phyloP scores from a whole-genome alignment of 208 protist genomes.

The Wallacemonas sp. region DNA sequence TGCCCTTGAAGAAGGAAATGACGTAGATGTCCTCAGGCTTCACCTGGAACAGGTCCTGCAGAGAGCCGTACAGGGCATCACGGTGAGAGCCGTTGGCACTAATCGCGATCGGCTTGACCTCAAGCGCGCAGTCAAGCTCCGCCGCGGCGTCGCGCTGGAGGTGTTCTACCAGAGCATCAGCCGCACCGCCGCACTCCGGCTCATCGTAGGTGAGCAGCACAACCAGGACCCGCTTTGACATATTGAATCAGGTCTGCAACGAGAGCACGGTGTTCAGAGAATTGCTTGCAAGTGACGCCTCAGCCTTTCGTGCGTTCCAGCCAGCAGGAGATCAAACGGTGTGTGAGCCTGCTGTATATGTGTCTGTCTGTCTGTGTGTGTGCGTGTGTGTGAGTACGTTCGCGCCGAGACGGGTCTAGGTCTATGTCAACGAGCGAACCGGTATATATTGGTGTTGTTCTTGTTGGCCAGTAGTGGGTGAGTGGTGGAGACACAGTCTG shows the following conservation, averaged over 20 bases:
- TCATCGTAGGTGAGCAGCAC: slow-evolving; percentile 90
- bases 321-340: background rate
- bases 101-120: slow-evolving; percentile 68
- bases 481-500: too few species aligned
- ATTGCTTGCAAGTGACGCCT: background rate
- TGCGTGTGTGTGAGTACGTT: background rate
- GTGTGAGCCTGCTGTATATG: background rate
- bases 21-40: slow-evolving; percentile 79
- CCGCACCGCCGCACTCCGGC: slow-evolving; percentile 83
- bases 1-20: slow-evolving; percentile 80
- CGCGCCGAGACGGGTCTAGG: background rate
- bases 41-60: slow-evolving; percentile 77
- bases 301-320: background rate
- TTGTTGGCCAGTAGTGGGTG: too few species aligned
- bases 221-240: slow-evolving; percentile 38
- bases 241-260: background rate
- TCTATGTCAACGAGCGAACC: background rate
- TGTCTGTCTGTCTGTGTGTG: background rate
- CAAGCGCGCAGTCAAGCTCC: slow-evolving; percentile 53
- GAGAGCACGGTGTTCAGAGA: too few species aligned
- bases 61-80: slow-evolving; percentile 65
- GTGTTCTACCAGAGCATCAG: slow-evolving; percentile 81
- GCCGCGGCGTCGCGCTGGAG: slow-evolving; percentile 63
- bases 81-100: slow-evolving; percentile 65
- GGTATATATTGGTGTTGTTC: background rate